Conservation (phyloP, 306 rosid genomes). For the Glycine tomentella region DNA sequence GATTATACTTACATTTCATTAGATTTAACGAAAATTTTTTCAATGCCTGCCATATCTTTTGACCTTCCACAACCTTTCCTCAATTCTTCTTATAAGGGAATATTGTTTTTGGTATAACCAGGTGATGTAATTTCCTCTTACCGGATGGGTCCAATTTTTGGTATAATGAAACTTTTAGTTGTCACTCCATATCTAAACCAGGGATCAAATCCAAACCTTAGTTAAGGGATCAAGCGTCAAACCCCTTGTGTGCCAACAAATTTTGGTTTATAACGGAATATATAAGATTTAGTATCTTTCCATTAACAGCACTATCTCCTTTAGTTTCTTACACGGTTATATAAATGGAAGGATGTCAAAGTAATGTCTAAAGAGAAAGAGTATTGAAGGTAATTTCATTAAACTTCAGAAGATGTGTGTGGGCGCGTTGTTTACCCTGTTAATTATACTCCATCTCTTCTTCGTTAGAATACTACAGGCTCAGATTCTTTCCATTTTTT, state of each 20-base stretch:
- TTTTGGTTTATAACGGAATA: no score
- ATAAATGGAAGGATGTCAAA: not conserved
- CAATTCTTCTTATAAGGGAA: not conserved
- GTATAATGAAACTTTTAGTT: no score
- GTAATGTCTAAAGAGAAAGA: not conserved
- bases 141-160: not conserved
- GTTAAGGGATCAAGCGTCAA: no score
- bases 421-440: not conserved
- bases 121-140: no score
- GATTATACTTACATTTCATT: not conserved
- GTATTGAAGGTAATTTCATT: not conserved
- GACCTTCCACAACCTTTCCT: not conserved
- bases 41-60: not conserved
- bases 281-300: no score
- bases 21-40: not conserved
- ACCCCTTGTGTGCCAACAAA: no score
- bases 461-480: not conserved
- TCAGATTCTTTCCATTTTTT: not conserved
- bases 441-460: not conserved
- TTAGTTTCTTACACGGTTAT: not conserved
- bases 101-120: not conserved
- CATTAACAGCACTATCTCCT: not conserved
- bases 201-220: no score
- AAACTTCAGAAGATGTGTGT: not conserved
- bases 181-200: no score